These are phyloP conservation scores for Neurospora cerealis DNA, from an alignment of 495 filamentous ascomycete species.

Conservation along the genomic window DNA sequence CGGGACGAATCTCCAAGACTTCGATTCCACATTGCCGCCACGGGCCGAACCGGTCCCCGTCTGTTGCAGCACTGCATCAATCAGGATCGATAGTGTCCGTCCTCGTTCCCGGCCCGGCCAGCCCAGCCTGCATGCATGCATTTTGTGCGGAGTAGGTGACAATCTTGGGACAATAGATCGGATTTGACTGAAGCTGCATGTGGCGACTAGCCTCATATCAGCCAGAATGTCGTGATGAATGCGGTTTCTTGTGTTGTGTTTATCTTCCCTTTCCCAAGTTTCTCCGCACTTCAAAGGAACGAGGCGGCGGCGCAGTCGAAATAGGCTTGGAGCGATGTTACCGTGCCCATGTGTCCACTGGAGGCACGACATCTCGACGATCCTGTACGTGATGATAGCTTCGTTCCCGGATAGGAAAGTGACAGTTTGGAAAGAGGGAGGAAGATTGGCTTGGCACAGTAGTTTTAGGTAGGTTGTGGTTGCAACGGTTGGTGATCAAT, in stretches of 20 bases:
- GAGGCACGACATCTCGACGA: neutral
- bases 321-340: neutral
- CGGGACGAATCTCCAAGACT: neutral
- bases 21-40: neutral
- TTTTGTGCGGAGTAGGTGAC: neutral
- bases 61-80: neutral
- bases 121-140: neutral
- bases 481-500: neutral
- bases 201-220: neutral
- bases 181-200: neutral
- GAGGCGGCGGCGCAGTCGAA: neutral
- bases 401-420: neutral
- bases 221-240: neutral
- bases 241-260: neutral
- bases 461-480: neutral
- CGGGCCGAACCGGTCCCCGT: neutral
- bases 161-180: neutral
- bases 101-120: neutral
- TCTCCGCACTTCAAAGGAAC: neutral
- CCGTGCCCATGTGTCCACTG: neutral
- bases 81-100: neutral
- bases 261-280: neutral
- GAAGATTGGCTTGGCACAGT: neutral
- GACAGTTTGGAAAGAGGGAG: neutral
- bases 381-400: neutral